phyloP scores from a whole-genome alignment of 2,329 filamentous ascomycete species.

The Teratosphaeria gauchensis region DNA sequence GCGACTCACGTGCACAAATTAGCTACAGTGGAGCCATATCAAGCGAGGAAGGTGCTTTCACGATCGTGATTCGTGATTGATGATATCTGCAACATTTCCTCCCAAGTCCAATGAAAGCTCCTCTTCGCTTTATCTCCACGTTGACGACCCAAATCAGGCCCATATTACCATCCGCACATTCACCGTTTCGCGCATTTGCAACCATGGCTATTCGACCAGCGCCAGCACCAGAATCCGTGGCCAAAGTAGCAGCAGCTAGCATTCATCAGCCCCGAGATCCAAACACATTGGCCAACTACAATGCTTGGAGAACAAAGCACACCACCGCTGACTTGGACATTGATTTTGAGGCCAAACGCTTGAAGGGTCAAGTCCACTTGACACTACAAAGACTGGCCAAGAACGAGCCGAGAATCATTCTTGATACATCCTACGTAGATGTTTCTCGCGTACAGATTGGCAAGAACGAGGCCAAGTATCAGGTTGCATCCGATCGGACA shows the following conservation, averaged over 20 bases:
- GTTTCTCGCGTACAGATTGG: slow-evolving; percentile 63
- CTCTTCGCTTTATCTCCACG: background rate
- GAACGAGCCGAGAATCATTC: slow-evolving; percentile 60
- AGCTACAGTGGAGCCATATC: background rate
- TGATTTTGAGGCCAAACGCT: slow-evolving; percentile 68
- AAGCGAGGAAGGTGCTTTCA: background rate
- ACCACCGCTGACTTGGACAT: slow-evolving; percentile 73
- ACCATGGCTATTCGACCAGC: slow-evolving; percentile 20
- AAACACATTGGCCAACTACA: slow-evolving; percentile 86
- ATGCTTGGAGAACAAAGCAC: slow-evolving; percentile 75
- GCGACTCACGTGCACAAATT: background rate
- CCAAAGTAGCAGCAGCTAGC: slow-evolving; percentile 18
- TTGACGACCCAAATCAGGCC: background rate
- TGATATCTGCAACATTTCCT: background rate
- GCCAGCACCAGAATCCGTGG: slow-evolving; percentile 15
- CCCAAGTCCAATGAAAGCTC: background rate
- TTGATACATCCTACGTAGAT: slow-evolving; percentile 79
- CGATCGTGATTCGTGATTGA: background rate
- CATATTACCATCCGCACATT: background rate
- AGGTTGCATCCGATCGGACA: slow-evolving; percentile 53
- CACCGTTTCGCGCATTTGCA: slow-evolving; percentile 1
- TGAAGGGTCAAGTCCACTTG: slow-evolving; percentile 68
- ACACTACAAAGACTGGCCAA: slow-evolving; percentile 69
- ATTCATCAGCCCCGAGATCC: slow-evolving; percentile 50
- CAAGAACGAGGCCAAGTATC: slow-evolving; percentile 56